Conservation (phyloP, 129 eudicot genomes). For the Flaveria ramosissima region DNA sequence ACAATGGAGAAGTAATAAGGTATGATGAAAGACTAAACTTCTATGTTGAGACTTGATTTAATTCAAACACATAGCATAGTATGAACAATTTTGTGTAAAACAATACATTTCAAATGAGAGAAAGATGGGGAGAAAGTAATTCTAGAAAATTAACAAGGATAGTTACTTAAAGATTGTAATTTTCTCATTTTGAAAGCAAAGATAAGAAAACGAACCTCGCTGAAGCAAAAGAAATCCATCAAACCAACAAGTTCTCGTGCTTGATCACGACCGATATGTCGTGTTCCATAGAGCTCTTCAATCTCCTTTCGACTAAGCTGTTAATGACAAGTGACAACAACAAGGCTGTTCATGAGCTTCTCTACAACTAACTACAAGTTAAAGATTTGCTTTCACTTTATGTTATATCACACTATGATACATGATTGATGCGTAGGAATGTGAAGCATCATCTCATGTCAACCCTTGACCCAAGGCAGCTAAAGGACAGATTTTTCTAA, state of each 20-base stretch:
- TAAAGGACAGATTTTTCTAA: neutral
- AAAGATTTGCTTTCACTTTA: neutral
- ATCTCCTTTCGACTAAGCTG: conserved; percentile 81
- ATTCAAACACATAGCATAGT: neutral
- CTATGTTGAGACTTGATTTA: neutral
- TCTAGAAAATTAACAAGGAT: neutral
- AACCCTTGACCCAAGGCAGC: conserved; percentile 18
- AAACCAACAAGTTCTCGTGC: conserved; percentile 89
- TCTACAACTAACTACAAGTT: conserved; percentile 7
- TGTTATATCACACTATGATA: conserved; percentile 14
- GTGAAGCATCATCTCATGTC: conserved; percentile 3
- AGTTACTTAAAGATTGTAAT: neutral
- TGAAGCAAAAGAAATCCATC: conserved; percentile 99
- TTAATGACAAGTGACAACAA: conserved; percentile 20
- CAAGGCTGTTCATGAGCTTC: conserved; percentile 2
- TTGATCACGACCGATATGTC: conserved; percentile 97
- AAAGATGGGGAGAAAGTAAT: conserved; percentile 3
- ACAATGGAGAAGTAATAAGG: conserved; percentile 21
- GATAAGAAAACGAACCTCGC: conserved; percentile 67
- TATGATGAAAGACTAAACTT: neutral
- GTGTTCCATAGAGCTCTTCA: conserved; percentile 79
- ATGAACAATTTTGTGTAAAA: neutral
- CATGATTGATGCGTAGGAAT: conserved; percentile 5
- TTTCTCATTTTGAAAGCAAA: neutral
- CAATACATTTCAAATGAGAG: conserved; percentile 1